phyloP scores from a whole-genome alignment of 768 basidiomycete genomes.

The Lactarius sp. region DNA sequence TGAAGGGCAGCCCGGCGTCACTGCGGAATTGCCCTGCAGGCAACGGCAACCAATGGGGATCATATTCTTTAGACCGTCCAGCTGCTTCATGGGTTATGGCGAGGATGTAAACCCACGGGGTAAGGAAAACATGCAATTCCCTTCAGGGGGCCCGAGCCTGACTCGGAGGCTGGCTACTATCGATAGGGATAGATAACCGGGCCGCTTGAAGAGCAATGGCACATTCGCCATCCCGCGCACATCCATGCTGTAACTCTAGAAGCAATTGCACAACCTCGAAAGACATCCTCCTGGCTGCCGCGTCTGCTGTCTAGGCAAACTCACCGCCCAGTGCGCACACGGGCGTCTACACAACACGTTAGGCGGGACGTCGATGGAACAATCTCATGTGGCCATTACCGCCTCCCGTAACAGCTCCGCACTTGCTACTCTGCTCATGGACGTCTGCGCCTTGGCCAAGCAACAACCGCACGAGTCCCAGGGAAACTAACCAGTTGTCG shows the following conservation, averaged over 20 bases:
- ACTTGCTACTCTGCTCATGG: slow-evolving; percentile 10
- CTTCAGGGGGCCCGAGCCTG: neutral
- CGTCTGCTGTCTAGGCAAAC: neutral
- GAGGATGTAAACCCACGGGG: neutral
- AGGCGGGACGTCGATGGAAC: neutral
- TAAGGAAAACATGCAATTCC: neutral
- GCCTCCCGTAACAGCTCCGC: neutral
- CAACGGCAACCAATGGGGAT: too few species aligned
- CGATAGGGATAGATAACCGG: neutral
- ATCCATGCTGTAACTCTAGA: neutral
- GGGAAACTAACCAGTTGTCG: too few species aligned
- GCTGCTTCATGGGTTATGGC: neutral
- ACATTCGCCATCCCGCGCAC: neutral
- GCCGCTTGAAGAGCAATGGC: too few species aligned
- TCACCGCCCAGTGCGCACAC: neutral
- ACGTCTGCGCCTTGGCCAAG: slow-evolving; percentile 10
- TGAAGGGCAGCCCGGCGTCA: too few species aligned
- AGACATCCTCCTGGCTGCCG: neutral
- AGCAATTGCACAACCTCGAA: neutral
- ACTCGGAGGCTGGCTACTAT: too few species aligned
- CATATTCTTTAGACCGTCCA: too few species aligned
- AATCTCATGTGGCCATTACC: neutral
- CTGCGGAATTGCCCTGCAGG: too few species aligned
- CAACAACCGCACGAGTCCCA: neutral
- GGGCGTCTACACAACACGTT: neutral